These are phyloP conservation scores for Leucocoprinus sp. DNA, from an alignment of 768 basidiomycete species.

Conservation along the genomic window DNA sequence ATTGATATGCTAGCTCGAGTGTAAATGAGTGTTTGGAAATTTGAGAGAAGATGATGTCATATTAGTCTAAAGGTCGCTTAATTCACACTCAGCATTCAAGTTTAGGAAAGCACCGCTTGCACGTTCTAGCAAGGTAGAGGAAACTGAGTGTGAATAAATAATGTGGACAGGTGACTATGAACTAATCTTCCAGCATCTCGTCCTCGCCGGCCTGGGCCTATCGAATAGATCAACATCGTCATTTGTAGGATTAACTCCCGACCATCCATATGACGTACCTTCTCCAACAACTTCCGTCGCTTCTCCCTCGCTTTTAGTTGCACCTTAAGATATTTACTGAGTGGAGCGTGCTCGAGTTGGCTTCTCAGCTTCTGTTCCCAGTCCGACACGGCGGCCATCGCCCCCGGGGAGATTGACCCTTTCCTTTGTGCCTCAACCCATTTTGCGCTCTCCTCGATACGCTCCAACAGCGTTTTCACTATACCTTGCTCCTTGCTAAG, in stretches of 20 bases:
- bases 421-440: conserved; percentile 73
- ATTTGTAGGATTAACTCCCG: not conserved
- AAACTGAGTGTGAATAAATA: not conserved
- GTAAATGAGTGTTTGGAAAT: not conserved
- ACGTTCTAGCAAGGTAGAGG: not conserved
- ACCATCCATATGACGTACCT: conserved; percentile 35
- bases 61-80: too few relatives aligned
- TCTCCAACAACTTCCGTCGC: conserved; percentile 59
- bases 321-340: conserved; percentile 75
- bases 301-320: conserved; percentile 77
- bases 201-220: conserved; percentile 67
- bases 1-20: not conserved
- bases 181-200: conserved; percentile 51
- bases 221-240: conserved; percentile 9
- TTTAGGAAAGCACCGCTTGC: not conserved
- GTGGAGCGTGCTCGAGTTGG: conserved; percentile 61
- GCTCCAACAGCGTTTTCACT: conserved; percentile 77
- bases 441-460: conserved; percentile 73
- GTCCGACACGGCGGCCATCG: conserved; percentile 54
- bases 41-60: not conserved
- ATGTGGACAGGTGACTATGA: not conserved
- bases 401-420: conserved; percentile 63
- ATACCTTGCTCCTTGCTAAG: conserved; percentile 47
- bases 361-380: conserved; percentile 61
- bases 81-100: not conserved